Base-by-base conservation (phyloP, 1,284 basidiomycete species). In the Coriolopsis trogii region DNA sequence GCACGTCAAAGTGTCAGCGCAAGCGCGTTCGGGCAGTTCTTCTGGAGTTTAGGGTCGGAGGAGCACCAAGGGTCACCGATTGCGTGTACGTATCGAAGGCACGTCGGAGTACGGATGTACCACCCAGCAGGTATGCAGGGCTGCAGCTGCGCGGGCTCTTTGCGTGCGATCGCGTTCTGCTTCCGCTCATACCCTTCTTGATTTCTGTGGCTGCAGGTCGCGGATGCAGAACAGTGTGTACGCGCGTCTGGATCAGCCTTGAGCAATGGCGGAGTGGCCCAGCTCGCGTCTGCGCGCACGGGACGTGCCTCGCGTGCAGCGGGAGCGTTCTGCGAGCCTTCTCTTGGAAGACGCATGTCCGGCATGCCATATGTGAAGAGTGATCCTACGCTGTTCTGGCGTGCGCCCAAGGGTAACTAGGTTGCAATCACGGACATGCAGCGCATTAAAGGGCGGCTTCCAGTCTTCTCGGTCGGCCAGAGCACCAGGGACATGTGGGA, bases 331-430 rank as follows among this genome's bases (percentile, higher is more conserved):
- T 20, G 16, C 7, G n/a, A n/a, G 31, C 29, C 29, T 58, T 58
- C 56, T 55, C 49, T 54, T 55, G 51, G 57, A 59, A 55, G 45
- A 46, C 57, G 54, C 53, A 51, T 56, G 57, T 29, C 42, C 57
- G 54, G 51, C 46, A 51, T 36, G 49, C 42, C 57, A 55, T 53
- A 58, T 50, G 56, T 50, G 41, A 44, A 44, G 42, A 50, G 42
- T 39, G 30, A 46, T 49, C 46, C 51, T 54, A 55, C 55, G 52
- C 52, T 52, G 49, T 46, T 52, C 48, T 41, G 49, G 52, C 52
- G 48, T 58, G 56, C 34, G 52, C 46, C 34, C 45, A 33, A 45
- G 41, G 29, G 21, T 39, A 29, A 44, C 25, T 46, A 42, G 24
- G 49, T 49, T 40, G 46, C 51, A 46, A 51, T 54, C 46, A 48